Percentiles rank a stretch among this genome's conserved stretches.
Evolutionary conservation across 1,139 yeast genomes (phyloP).

Genomic region (Lodderomyces jiufengensis): DNA sequence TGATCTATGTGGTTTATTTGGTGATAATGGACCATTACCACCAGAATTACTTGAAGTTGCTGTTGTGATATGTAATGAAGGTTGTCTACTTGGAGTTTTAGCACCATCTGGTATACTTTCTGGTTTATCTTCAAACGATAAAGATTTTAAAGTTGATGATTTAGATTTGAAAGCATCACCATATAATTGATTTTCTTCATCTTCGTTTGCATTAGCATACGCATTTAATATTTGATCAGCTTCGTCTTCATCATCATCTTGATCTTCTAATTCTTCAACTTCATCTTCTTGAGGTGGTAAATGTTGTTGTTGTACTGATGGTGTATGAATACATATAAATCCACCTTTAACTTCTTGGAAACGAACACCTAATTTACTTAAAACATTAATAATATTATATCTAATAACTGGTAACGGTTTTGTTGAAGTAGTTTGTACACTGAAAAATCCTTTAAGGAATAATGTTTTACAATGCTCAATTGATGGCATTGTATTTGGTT

Average conservation of each 20-base stretch:
- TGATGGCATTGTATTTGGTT: conserved; percentile 83
- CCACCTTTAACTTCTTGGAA: conserved; percentile 94
- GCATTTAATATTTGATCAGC: conserved; percentile 5
- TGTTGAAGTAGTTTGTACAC: conserved; percentile 93
- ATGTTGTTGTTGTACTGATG: conserved; percentile 35
- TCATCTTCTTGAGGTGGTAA: conserved; percentile 18
- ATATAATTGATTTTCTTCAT: conserved; percentile 37
- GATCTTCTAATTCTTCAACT: conserved; percentile 14
- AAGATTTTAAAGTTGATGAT: conserved; percentile 17
- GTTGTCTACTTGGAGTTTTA: conserved; percentile 37
- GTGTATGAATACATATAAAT: conserved; percentile 75
- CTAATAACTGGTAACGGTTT: conserved; percentile 88
- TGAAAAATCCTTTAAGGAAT: conserved; percentile 89
- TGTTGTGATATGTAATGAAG: conserved; percentile 34
- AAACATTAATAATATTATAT: conserved; percentile 74
- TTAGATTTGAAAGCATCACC: conserved; percentile 45
- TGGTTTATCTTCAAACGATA: conserved; percentile 16
- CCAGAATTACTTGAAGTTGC: conserved; percentile 21
- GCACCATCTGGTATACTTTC: conserved; percentile 14
- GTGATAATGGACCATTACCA: conserved; percentile 10
- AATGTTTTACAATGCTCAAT: conserved; percentile 90
- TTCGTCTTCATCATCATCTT: conserved; percentile 18
- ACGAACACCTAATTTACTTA: conserved; percentile 73
- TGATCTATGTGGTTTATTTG: conserved; percentile 18
- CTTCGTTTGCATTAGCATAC: conserved; percentile 7